Percentiles rank a stretch among this genome's conserved stretches.
Evolutionary conservation across 352 stramenopile genomes (phyloP).

Genomic region (Pythium plurisporium): DNA sequence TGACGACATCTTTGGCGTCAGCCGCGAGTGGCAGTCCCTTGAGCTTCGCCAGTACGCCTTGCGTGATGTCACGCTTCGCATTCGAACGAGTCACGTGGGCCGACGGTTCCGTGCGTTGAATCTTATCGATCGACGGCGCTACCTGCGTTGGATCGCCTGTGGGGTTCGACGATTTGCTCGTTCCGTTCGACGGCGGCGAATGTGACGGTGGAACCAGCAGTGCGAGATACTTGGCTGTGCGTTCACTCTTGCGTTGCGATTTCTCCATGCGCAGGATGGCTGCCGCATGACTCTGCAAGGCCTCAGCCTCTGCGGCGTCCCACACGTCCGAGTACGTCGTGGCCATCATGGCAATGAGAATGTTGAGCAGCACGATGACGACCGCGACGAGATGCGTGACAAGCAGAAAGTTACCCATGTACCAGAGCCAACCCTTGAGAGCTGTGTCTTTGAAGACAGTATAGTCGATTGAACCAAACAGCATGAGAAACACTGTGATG

Average conservation of each 20-base stretch:
- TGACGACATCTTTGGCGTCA: slow-evolving; percentile 10
- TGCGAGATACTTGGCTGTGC: slow-evolving; percentile 35
- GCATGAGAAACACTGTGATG: slow-evolving; percentile 71
- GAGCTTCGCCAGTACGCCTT: slow-evolving; percentile 25
- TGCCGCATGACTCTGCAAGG: slow-evolving; percentile 47
- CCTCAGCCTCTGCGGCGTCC: slow-evolving; percentile 52
- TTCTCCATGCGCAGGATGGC: slow-evolving; percentile 55
- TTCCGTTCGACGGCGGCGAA: not conserved
- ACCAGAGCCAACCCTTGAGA: slow-evolving; percentile 37
- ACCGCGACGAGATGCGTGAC: slow-evolving; percentile 47
- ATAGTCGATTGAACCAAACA: slow-evolving; percentile 66
- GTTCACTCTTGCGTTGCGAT: slow-evolving; percentile 29
- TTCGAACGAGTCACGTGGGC: slow-evolving; percentile 16
- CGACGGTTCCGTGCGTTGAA: not conserved
- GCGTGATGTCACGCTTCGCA: slow-evolving; percentile 28
- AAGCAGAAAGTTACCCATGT: slow-evolving; percentile 49
- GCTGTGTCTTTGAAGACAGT: slow-evolving; percentile 25
- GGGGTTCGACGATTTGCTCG: not conserved
- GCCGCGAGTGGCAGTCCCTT: slow-evolving; percentile 17
- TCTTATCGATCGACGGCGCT: slow-evolving; percentile 7
- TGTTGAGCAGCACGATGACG: slow-evolving; percentile 65
- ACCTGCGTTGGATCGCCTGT: not conserved
- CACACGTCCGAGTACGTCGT: slow-evolving; percentile 56
- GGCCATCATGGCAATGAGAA: slow-evolving; percentile 73
- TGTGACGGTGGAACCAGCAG: slow-evolving; percentile 22